Evolutionary conservation across 2,329 filamentous ascomycete species (phyloP), one percentile per base, ranked within the genome.

Genomic region (Fulvia fulva): DNA sequence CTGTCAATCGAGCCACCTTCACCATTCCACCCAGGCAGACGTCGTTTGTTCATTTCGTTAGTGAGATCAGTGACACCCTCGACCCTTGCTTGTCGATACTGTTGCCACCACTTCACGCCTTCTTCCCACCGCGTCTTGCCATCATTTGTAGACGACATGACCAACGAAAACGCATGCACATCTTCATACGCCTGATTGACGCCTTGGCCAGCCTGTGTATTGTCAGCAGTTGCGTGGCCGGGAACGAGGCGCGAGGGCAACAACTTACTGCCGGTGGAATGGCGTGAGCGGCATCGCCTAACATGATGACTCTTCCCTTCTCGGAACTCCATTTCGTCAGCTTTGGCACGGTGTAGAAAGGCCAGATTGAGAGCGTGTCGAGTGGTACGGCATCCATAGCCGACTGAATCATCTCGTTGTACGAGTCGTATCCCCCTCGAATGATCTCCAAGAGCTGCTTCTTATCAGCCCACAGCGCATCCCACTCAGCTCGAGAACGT

Each of bases 401-500:
- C 6, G 32, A 50, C 16, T 54, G 34, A 1, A 60, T 55, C 49
- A 61, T 56, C 5, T 46, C 14, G 11, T 51, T 56, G 45, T 49
- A 62, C 2, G 19, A n/a, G 19, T 44, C 56, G 32, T 59, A 59
- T 14, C 56, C 22, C 23, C 45, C 19, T 14, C 45, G 49, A 37
- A 41, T 51, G 25, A 45, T 53, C 16, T 5, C 41, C 26, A 44
- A 26, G 34, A 53, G 34, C 11, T 23, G 43, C 22, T 12, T 49
- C 44, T 71, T 71, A 34, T 74, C 68, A 0, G 60, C 62, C 0
- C 62, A 56, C 28, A 75, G 57, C 5, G 62, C 62, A 21, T 68
- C 70, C 74, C 73, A 73, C 3, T 67, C 71, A 14, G 63, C 67
- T 11, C 70, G 68, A 37, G 65, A 62, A 32, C 66, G 67, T 45